phyloP scores from a whole-genome alignment of 164 flowering plant species.

The Chimonanthus praecox region DNA sequence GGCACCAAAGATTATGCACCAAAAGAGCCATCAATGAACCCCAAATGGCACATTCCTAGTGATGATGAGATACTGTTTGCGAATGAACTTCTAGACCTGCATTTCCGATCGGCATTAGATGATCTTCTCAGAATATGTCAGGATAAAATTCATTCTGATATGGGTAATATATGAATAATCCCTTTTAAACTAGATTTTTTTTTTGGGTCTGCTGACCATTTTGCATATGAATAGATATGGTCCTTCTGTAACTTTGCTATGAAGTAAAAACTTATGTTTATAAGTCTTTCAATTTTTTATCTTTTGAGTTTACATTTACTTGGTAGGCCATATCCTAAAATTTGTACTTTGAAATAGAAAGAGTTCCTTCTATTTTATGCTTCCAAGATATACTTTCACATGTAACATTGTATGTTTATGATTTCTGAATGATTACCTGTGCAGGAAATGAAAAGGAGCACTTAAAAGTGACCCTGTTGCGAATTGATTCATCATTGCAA shows the following conservation, averaged over 20 bases:
- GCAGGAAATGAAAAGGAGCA: conserved; percentile 91
- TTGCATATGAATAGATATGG: background rate
- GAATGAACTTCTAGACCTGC: conserved; percentile 77
- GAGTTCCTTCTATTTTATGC: too few relatives aligned
- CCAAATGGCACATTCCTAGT: conserved; percentile 86
- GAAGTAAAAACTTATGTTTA: too few relatives aligned
- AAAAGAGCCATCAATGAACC: conserved; percentile 30
- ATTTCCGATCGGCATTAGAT: conserved; percentile 77
- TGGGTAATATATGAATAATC: conserved; percentile 36
- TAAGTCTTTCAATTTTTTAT: too few relatives aligned
- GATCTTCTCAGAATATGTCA: conserved; percentile 76
- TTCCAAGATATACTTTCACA: background rate
- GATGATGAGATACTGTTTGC: conserved; percentile 75
- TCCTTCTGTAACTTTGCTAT: background rate
- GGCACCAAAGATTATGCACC: conserved; percentile 56
- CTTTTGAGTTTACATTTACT: too few relatives aligned
- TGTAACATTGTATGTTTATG: background rate
- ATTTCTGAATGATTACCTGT: background rate
- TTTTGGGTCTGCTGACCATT: background rate
- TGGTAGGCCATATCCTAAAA: too few relatives aligned
- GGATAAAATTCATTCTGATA: conserved; percentile 63
- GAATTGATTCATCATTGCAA: conserved; percentile 88
- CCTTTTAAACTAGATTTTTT: too few relatives aligned
- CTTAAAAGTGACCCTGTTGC: conserved; percentile 91
- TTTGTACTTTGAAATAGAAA: too few relatives aligned